A percentile compares a stretch with the other conserved stretches of the same genome.
phyloP scores from a whole-genome alignment of 2,329 filamentous ascomycete species.

The Verticillium albo-atrum region DNA sequence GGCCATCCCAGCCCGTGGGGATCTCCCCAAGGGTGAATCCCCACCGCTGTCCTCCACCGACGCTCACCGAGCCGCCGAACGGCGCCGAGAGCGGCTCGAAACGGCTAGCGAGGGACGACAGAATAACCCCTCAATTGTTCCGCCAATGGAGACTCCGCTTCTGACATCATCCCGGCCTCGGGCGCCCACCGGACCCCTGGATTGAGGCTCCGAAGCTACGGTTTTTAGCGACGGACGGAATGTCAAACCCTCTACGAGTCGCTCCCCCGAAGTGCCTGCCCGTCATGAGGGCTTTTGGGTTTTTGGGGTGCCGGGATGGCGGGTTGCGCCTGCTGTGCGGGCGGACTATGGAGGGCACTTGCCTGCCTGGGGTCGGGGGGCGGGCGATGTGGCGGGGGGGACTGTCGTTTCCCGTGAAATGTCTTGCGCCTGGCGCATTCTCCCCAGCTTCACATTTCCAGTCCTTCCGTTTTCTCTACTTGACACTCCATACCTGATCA shows the following conservation, averaged over 20 bases:
- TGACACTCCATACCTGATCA: not conserved
- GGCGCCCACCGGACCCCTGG: slow-evolving; percentile 4
- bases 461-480: not conserved
- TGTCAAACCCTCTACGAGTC: not conserved
- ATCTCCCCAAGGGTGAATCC: not conserved
- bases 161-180: slow-evolving; percentile 13
- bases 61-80: not conserved
- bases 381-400: not conserved
- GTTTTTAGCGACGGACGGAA: not conserved
- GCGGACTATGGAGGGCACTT: not conserved
- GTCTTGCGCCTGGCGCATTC: not conserved
- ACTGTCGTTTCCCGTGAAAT: not conserved
- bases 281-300: not conserved
- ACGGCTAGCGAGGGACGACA: not conserved
- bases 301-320: not conserved
- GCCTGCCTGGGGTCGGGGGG: not conserved
- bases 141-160: slow-evolving; percentile 10
- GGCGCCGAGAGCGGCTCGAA: not conserved
- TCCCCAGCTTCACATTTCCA: not conserved
- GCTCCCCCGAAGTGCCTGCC: not conserved
- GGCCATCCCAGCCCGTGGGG: not conserved
- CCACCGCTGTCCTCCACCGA: not conserved
- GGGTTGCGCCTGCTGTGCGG: not conserved
- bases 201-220: not conserved
- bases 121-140: slow-evolving; percentile 12